Evolutionary conservation across 31 red algal species (phyloP).

Genomic region (Porphyra umbilicalis): DNA sequence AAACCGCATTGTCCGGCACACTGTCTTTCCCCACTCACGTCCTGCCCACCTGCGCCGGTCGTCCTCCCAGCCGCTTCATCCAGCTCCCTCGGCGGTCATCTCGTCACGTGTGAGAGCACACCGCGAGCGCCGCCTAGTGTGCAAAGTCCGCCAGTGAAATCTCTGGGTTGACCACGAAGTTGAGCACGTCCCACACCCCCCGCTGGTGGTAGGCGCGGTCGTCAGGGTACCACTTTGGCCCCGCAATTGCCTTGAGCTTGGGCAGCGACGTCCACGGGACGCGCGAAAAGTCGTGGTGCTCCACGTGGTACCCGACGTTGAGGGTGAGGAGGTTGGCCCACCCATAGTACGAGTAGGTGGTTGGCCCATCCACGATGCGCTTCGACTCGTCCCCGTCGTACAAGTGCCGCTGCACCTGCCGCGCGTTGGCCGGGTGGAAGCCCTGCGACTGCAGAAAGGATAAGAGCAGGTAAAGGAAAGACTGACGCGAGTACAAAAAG

Average conservation of each 20-base stretch:
- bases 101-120: too few species aligned
- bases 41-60: too few species aligned
- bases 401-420: constrained; percentile 38
- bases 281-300: constrained; percentile 65
- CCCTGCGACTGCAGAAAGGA: constrained; percentile 30
- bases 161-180: constrained; percentile 40
- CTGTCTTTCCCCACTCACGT: too few species aligned
- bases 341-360: constrained; percentile 84
- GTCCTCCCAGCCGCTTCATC: too few species aligned
- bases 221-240: constrained; percentile 37
- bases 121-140: too few species aligned
- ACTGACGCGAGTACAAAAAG: constrained; percentile 7
- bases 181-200: constrained; percentile 19
- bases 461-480: constrained; percentile 15
- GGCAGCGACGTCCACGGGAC: constrained; percentile 47
- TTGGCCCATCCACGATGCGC: constrained; percentile 29
- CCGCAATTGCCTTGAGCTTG: constrained; percentile 36
- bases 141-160: constrained; percentile 49
- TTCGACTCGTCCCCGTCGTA: constrained; percentile 47
- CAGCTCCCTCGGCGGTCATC: too few species aligned
- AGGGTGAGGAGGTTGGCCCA: constrained; percentile 40
- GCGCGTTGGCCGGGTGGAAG: constrained; percentile 31
- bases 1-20: too few species aligned
- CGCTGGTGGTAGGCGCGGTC: constrained; percentile 12
- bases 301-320: constrained; percentile 72